Evolutionary conservation across 139 green algal species (phyloP), one percentile per base, ranked within the genome.

Genomic region (Zygnema circumcarinatum): DNA sequence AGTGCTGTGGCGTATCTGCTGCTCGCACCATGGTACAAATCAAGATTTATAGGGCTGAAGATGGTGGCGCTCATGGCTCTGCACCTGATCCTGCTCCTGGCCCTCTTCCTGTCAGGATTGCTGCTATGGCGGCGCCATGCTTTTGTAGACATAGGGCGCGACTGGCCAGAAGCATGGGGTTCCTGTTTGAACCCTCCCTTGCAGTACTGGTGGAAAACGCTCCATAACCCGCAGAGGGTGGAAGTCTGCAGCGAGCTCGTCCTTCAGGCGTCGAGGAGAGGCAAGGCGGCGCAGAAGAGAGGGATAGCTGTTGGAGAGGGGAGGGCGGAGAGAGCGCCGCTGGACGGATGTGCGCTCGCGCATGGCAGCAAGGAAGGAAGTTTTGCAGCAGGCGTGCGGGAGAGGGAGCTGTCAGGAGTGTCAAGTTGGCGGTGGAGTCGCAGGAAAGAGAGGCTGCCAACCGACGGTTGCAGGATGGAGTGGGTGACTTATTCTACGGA

Each of bases 401-500:
- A 25, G 47, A 7, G 16, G 16, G 47, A 62, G 7, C 7, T 16
- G 7, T 62, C 47, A 25, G 47, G 7, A 7, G 47, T 62, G 7
- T 62, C 47, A 7, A 62, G 16, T 25, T 62, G 47, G 47, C 7
- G 47, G 47, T 62, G 47, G 47, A 25, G 7, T 16, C 7, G 47
- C 7, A 62, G 16, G 47, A 7, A 62, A 62, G 47, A 62, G 16
- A 62, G 7, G 47, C 7, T 25, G 7, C 7, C 31, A 32, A 81
- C 33, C n/a, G 74, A 81, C n/a, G 74, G 32, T 16, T 81, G 74
- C 35, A n/a, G 21, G 74, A 31, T 81, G 39, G 74, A 81, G 33
- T 81, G 74, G 74, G 74, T 81, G 31, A 53, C 47, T 32, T 81
- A 81, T 53, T 81, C 74, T 31, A 81, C 74, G 2, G 74, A 81